Evolutionary conservation across 179 eudicot genomes (phyloP).

Genomic region (Silene noctiflora): DNA sequence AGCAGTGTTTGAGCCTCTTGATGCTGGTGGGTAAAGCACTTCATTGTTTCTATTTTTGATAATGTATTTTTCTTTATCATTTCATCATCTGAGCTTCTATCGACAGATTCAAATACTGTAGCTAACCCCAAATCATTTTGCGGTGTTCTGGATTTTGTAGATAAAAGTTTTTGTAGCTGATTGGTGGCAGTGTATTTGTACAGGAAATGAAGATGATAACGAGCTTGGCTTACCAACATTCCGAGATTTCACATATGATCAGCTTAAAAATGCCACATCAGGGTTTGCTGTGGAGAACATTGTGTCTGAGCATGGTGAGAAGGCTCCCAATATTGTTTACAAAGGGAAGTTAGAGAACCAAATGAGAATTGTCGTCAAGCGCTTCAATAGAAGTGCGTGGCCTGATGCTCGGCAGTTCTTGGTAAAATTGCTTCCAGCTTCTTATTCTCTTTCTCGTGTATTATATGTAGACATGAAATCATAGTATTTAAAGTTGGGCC

Average conservation of each 20-base stretch:
- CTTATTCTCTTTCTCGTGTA: neutral
- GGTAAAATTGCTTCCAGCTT: slow-evolving; percentile 27
- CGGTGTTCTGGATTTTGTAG: too few species aligned
- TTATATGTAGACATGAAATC: neutral
- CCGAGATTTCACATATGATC: slow-evolving; percentile 46
- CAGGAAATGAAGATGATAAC: slow-evolving; percentile 38
- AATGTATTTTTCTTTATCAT: too few species aligned
- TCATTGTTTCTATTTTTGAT: slow-evolving; percentile 12
- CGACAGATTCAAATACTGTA: neutral
- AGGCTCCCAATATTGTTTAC: slow-evolving; percentile 62
- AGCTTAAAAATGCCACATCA: slow-evolving; percentile 56
- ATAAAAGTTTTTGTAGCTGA: slow-evolving; percentile 2
- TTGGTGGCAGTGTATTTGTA: slow-evolving; percentile 15
- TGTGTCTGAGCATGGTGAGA: slow-evolving; percentile 61
- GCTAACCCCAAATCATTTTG: too few species aligned
- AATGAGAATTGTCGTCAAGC: slow-evolving; percentile 49
- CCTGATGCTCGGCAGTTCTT: slow-evolving; percentile 48
- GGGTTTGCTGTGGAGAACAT: slow-evolving; percentile 56
- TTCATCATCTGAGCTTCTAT: neutral
- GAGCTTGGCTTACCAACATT: slow-evolving; percentile 36
- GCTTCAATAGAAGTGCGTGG: slow-evolving; percentile 53
- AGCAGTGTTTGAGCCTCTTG: slow-evolving; percentile 41
- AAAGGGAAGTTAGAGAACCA: slow-evolving; percentile 59
- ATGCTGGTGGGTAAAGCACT: slow-evolving; percentile 34
- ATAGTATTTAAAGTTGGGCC: too few species aligned